Evolutionary conservation across 768 basidiomycete genomes (phyloP).

Genomic region (Lactarius tabidus): DNA sequence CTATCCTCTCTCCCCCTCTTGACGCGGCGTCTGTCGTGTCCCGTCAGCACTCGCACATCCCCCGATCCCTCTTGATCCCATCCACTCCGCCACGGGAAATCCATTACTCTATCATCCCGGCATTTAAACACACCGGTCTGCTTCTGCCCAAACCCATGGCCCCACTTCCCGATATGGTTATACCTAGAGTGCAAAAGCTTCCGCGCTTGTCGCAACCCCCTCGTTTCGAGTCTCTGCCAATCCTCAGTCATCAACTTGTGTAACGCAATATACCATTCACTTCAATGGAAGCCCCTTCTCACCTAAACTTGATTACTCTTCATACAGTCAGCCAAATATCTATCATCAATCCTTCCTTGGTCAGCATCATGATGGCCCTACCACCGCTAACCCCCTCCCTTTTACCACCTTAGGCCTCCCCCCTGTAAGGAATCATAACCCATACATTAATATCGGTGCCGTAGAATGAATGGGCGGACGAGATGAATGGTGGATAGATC

Average conservation of each 20-base stretch:
- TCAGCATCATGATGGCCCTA: background rate
- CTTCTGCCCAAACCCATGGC: slow-evolving; percentile 9
- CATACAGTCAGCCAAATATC: slow-evolving; percentile 7
- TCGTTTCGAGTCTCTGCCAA: slow-evolving; percentile 20
- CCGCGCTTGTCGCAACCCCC: slow-evolving; percentile 26
- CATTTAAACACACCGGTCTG: slow-evolving; percentile 18
- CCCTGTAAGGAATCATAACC: background rate
- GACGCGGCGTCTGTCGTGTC: slow-evolving; percentile 14
- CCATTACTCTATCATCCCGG: slow-evolving; percentile 5
- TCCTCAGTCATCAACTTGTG: slow-evolving; percentile 19
- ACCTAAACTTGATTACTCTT: slow-evolving; percentile 15
- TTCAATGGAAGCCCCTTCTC: slow-evolving; percentile 20
- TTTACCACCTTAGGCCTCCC: background rate
- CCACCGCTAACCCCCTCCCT: background rate
- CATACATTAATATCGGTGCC: background rate
- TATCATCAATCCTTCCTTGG: background rate
- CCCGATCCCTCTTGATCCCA: slow-evolving; percentile 4
- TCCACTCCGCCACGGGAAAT: background rate
- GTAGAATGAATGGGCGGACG: background rate
- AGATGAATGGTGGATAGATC: background rate
- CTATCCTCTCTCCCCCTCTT: background rate
- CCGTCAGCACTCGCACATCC: slow-evolving; percentile 9
- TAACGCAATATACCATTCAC: slow-evolving; percentile 16
- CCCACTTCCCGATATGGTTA: slow-evolving; percentile 25
- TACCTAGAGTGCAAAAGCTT: slow-evolving; percentile 16